Base-by-base conservation (phyloP, 208 protist species). In the Leptomonas pyrrhocoris region DNA sequence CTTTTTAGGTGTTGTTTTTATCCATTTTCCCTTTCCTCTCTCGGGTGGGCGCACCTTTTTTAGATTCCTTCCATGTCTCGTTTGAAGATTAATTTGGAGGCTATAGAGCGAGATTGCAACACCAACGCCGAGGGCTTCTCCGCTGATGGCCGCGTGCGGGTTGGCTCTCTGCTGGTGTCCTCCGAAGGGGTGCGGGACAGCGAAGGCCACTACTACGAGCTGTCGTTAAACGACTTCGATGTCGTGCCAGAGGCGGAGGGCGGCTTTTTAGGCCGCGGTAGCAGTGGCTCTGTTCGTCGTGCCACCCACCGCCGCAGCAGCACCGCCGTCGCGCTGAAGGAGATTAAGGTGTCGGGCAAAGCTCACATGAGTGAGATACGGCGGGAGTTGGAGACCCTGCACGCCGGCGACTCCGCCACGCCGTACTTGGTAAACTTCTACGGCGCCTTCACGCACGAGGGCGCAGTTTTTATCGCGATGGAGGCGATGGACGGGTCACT, bases 401-500 rank as follows among this genome's bases (percentile, higher is more conserved):
- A 95, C 76, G 68, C 80, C 1, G 74, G 79, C 28, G 73, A 69
- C 58, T 63, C 40, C 21, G 79, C 75, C 8, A 67, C 62, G 27
- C 65, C 64, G 30, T 81, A 91, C 61, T 70, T 97, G 30, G 92
- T 97, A 8, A 81, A 86, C 36, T 95, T 96, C 50, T 93, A 96
- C 73, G 90, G 90, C n/a, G 94, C 94, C 21, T 97, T 89, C 60
- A 85, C 72, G 23, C 77, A 93, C 50, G 92, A 96, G 51, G 94
- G 90, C n/a, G 89, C 86, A 0, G 87, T 96, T 21, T 94, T 92
- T 51, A 97, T 97, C 59, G 94, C 89, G 23, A 92, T 97, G 80
- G 91, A 97, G 76, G 94, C 86, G 63, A 80, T 97, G 72, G 94
- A 96, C 79, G 91, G 94, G 3, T 95, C 92, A n/a, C 78, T 97